Percentiles rank a stretch among this genome's conserved stretches.
Conservation (phyloP, 164 flowering plant species). For the Dillenia suffruticosa region DNA sequence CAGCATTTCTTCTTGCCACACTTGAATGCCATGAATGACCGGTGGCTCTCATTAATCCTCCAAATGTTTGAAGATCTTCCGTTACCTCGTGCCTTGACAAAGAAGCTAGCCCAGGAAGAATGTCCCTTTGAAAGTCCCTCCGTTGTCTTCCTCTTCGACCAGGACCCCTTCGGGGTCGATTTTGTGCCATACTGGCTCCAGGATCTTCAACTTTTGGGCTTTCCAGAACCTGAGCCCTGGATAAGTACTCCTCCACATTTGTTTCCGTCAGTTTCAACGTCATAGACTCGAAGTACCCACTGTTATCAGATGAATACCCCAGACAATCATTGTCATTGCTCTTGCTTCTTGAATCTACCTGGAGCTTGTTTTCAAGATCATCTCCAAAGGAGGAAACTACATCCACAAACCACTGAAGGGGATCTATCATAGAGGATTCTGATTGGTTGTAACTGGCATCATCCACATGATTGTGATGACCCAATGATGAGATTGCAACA, state of each 20-base stretch:
- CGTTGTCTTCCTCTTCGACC: slow-evolving; percentile 82
- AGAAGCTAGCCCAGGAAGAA: slow-evolving; percentile 82
- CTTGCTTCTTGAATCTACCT: slow-evolving; percentile 5
- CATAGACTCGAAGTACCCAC: slow-evolving; percentile 81
- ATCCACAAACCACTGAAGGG: slow-evolving; percentile 63
- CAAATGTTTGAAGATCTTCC: slow-evolving; percentile 76
- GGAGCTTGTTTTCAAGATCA: slow-evolving; percentile 11
- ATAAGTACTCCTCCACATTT: slow-evolving; percentile 58
- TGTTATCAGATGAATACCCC: slow-evolving; percentile 20
- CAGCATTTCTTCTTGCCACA: slow-evolving; percentile 49
- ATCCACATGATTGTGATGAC: background rate
- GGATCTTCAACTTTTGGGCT: slow-evolving; percentile 38
- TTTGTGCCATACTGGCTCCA: slow-evolving; percentile 18
- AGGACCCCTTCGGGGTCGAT: slow-evolving; percentile 59
- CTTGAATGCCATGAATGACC: slow-evolving; percentile 73
- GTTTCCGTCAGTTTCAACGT: slow-evolving; percentile 60
- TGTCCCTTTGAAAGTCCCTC: slow-evolving; percentile 94
- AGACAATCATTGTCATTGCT: slow-evolving; percentile 2
- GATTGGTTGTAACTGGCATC: slow-evolving; percentile 5
- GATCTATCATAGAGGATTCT: slow-evolving; percentile 15
- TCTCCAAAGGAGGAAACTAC: slow-evolving; percentile 23
- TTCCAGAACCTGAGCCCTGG: slow-evolving; percentile 44
- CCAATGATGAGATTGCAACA: slow-evolving; percentile 39
- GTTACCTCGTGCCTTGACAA: slow-evolving; percentile 90
- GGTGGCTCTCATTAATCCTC: slow-evolving; percentile 69